Conservation (phyloP, 2,329 filamentous ascomycete species). For the Blumeriella jaapii region DNA sequence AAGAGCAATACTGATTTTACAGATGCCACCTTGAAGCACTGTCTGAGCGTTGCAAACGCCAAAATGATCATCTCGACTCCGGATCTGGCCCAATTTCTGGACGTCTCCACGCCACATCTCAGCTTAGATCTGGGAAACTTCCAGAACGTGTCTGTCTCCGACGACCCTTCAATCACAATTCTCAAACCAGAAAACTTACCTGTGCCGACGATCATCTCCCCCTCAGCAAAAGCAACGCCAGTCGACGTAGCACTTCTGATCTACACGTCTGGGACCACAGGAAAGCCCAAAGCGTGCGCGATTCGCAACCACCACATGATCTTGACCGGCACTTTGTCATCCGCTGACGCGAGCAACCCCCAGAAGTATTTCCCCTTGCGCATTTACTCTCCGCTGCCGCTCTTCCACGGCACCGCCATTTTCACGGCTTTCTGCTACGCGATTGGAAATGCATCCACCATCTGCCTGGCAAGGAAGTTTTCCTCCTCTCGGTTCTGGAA, state of each 20-base stretch:
- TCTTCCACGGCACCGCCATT: slow-evolving; percentile 38
- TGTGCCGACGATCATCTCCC: slow-evolving; percentile 8
- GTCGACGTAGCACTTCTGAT: slow-evolving; percentile 31
- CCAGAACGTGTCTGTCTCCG: slow-evolving; percentile 3
- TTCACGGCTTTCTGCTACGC: slow-evolving; percentile 33
- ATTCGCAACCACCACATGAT: slow-evolving; percentile 30
- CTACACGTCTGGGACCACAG: slow-evolving; percentile 38
- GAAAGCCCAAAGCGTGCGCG: slow-evolving; percentile 35
- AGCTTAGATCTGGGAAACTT: slow-evolving; percentile 31
- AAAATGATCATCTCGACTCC: slow-evolving; percentile 33
- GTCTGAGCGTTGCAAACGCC: slow-evolving; percentile 32
- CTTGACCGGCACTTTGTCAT: slow-evolving; percentile 28
- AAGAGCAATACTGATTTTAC: slow-evolving; percentile 3
- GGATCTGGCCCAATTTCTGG: slow-evolving; percentile 30
- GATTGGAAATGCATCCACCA: slow-evolving; percentile 30
- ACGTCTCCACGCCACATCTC: slow-evolving; percentile 25
- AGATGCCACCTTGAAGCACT: slow-evolving; percentile 35
- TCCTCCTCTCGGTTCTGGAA: slow-evolving; percentile 35
- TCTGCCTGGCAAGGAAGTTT: slow-evolving; percentile 35
- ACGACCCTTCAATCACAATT: slow-evolving; percentile 5
- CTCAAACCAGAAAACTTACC: slow-evolving; percentile 12
- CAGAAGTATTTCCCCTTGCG: slow-evolving; percentile 34
- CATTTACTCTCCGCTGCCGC: slow-evolving; percentile 35
- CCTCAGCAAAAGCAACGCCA: slow-evolving; percentile 27
- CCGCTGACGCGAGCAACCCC: slow-evolving; percentile 28